Base-by-base conservation (phyloP, 2,329 filamentous ascomycete species). In the Penicillium sp. region DNA sequence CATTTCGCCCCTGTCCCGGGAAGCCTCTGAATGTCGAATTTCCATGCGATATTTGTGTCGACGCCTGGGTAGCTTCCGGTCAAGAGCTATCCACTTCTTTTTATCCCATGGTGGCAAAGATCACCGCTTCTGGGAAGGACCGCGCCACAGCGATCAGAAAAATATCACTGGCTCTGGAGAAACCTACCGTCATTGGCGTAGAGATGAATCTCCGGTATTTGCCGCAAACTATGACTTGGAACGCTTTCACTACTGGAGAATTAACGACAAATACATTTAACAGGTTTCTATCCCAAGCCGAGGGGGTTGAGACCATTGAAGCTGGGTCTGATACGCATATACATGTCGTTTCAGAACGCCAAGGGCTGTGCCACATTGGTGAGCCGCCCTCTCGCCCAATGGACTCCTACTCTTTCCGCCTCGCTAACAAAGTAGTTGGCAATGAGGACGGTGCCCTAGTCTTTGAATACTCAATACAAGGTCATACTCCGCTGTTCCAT, bases 101-200 rank as follows among this genome's bases (percentile, higher is more conserved):
- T 33, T 44, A 53, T 40, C 42, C 51, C 3, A 35, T 53, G 22
- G 33, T 53, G 8, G 51, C 43, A 43, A 53, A 53, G 22, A 22
- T 53, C 3, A 53, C 49, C 7, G 51, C n/a, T 22, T 15, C 40
- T 12, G 44, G 43, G 2, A 33, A 46, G 0, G 18, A 29, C 26
- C 46, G 46, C 27, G 3, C 25, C 2, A 11, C 25, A 22, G 45
- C 45, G 14, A 18, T 48, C 11, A 14, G 7, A 11, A 26, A 27
- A 5, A 14, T 27, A 1, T 20, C 23, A 11, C 14, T 20, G 9
- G 45, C 45, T 5, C 26, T 48, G 1, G 6, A 6, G 35, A 27
- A n/a, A 18, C 18, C 26, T n/a, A 14, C 14, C 15, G 40, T 42
- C 35, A 18, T 22, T 26, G 50, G 42, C 15, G n/a, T n/a, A n/a